Percentiles rank a stretch among this genome's conserved stretches.
phyloP scores from a whole-genome alignment of 768 basidiomycete species.

The Hortiboletus flavorubellus region DNA sequence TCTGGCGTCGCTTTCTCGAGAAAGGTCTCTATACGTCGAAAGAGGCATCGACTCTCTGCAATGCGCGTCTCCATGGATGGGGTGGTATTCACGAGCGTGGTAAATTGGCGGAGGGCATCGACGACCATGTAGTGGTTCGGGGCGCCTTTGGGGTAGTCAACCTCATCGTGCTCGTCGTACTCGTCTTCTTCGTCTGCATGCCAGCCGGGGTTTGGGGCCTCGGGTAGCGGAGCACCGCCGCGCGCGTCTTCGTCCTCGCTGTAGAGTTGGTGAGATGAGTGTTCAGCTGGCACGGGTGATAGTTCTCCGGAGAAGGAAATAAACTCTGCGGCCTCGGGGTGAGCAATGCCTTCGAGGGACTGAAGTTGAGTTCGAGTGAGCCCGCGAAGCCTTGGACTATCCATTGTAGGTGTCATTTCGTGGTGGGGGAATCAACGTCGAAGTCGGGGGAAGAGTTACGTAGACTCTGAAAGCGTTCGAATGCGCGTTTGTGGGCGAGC shows the following conservation, averaged over 20 bases:
- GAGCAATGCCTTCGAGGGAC: slow-evolving; percentile 3
- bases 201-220: background rate
- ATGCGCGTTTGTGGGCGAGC: background rate
- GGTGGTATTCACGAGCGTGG: slow-evolving; percentile 19
- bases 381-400: slow-evolving; percentile 18
- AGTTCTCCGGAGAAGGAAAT: background rate
- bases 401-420: slow-evolving; percentile 9
- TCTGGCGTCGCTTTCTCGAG: slow-evolving; percentile 17
- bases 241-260: background rate
- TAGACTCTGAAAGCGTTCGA: background rate
- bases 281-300: background rate
- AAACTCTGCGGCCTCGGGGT: background rate
- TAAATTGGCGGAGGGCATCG: slow-evolving; percentile 29
- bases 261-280: background rate
- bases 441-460: background rate
- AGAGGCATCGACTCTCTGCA: slow-evolving; percentile 18
- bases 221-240: too few relatives aligned
- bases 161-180: background rate
- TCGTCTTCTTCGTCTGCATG: slow-evolving; percentile 3
- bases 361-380: slow-evolving; percentile 23
- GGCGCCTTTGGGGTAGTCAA: slow-evolving; percentile 8
- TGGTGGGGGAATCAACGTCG: background rate
- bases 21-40: slow-evolving; percentile 12
- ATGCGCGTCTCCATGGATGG: slow-evolving; percentile 20
- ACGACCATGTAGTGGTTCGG: slow-evolving; percentile 25